Base-by-base conservation (phyloP, 2,329 filamentous ascomycete genomes). In the Seiridium unicorne region DNA sequence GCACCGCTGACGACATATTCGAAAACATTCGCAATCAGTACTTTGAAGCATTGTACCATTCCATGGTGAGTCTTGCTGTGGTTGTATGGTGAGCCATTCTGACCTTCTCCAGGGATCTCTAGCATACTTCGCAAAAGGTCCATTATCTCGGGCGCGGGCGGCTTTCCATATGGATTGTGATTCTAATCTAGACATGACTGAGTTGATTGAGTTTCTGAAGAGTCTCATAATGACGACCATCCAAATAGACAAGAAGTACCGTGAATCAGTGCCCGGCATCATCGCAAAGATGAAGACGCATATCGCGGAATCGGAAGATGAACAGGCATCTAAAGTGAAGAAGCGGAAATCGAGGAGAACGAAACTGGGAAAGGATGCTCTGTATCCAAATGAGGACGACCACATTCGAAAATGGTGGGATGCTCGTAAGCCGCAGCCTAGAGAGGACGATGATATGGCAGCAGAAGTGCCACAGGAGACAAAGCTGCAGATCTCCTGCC, bases 71-170 rank as follows among this genome's bases (percentile, higher is more conserved):
- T 66, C 40, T 76, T 75, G 10, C 40, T 10, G 18, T 26, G 18
- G 18, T 2, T 26, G 18, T 26, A 26, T 26, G 18, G 18, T 26
- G 18, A 26, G 18, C n/a, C 32, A 32, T 36, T 18, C 10, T 44
- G 10, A 11, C 31, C 38, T 44, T 13, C 9, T 10, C 7, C 36
- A 91, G 82, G 91, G 89, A 40, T 92, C 91, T 3, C 77, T 94
- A 60, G 91, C 91, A 60, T 95, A 93, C 73, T 93, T 94, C 73
- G 89, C 89, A 26, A 95, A 95, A 76, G 91, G 91, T 0, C 90
- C 91, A 1, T 77, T 95, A 26, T 91, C 91, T 49, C 84, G 90
- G 66, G 88, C 90, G 51, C 84, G 91, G 61, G 89, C 88, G 51
- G 84, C 87, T 11, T 92, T 92, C 63, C 85, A 88, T 60, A 75